Conservation (phyloP, 345 rosid genomes). For the Arabis hirsuta region DNA sequence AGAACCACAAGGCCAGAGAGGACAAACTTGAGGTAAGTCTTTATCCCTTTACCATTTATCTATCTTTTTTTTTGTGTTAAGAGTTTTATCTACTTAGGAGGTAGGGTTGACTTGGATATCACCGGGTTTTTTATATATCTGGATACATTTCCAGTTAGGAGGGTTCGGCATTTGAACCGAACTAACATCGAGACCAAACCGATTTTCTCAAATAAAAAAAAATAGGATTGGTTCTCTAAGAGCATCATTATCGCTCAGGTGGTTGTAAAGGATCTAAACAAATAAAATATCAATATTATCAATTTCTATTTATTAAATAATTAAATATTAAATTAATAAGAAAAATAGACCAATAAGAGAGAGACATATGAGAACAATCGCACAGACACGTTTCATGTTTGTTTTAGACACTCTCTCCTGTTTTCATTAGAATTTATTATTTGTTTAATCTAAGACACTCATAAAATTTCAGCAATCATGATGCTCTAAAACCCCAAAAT, state of each 20-base stretch:
- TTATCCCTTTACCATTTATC: background rate
- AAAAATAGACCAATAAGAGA: too few relatives aligned
- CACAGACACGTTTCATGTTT: too few relatives aligned
- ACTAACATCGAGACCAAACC: background rate
- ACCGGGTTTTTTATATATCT: background rate
- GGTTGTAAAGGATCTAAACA: too few relatives aligned
- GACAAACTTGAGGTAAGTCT: slow-evolving; percentile 86
- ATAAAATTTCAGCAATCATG: too few relatives aligned
- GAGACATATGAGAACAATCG: too few relatives aligned
- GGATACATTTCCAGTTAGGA: slow-evolving; percentile 4
- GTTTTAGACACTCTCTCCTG: too few relatives aligned
- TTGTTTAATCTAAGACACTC: too few relatives aligned
- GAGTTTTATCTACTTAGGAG: background rate
- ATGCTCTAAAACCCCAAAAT: background rate
- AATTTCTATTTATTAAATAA: too few relatives aligned
- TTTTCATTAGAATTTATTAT: too few relatives aligned
- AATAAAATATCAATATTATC: too few relatives aligned
- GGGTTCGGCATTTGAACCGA: slow-evolving; percentile 10
- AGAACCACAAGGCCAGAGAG: slow-evolving; percentile 79
- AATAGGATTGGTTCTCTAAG: background rate
- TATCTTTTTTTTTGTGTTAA: background rate
- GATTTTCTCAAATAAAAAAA: background rate
- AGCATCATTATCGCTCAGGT: too few relatives aligned
- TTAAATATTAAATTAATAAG: too few relatives aligned
- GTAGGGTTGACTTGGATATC: background rate